Conservation (phyloP, 2,329 filamentous ascomycete species). For the Hypoxylon sp. region DNA sequence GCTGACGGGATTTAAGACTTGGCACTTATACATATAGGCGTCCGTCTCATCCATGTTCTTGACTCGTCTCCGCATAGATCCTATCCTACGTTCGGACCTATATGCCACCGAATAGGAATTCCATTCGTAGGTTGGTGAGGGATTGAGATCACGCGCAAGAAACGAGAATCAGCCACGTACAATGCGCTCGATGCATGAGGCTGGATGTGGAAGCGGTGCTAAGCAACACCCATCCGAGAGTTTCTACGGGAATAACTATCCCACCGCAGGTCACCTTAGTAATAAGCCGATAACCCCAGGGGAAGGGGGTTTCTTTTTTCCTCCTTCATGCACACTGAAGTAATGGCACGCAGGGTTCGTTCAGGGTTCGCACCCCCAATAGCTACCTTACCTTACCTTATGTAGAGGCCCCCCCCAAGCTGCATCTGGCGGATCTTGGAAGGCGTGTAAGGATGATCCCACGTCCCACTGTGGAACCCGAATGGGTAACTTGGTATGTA, state of each 20-base stretch:
- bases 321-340: conserved; percentile 34
- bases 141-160: conserved; percentile 16
- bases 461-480: conserved; percentile 32
- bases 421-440: conserved; percentile 43
- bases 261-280: neutral
- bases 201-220: conserved; percentile 33
- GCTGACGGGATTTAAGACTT: conserved; percentile 28
- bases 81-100: conserved; percentile 17
- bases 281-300: conserved; percentile 1
- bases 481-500: conserved; percentile 12
- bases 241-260: neutral
- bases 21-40: conserved; percentile 29
- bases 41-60: neutral
- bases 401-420: conserved; percentile 13
- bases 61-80: conserved; percentile 12
- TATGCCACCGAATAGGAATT: conserved; percentile 31
- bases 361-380: neutral
- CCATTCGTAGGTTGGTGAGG: neutral
- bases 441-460: conserved; percentile 34
- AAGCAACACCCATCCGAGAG: conserved; percentile 3
- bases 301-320: neutral
- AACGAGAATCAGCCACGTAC: conserved; percentile 38
- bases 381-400: conserved; percentile 1
- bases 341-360: conserved; percentile 21
- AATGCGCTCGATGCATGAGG: conserved; percentile 31